Conservation (phyloP, 495 filamentous ascomycete species). For the Lentithecium fluviatile region DNA sequence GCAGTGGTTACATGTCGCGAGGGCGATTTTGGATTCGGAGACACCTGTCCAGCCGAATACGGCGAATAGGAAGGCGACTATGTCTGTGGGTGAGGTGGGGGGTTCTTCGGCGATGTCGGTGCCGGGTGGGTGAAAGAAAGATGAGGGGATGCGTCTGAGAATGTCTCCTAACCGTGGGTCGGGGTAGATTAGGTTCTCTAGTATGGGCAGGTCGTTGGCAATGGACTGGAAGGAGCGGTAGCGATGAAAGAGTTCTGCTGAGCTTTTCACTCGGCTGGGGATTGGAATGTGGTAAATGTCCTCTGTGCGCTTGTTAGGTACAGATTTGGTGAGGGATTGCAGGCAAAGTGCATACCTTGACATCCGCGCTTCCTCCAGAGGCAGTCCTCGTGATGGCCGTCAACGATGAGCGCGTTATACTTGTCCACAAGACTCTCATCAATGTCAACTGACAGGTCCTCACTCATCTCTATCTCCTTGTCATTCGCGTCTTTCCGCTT, state of each 20-base stretch:
- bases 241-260: constrained; percentile 37
- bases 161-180: constrained; percentile 6
- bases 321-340: neutral
- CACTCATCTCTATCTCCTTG: constrained; percentile 53
- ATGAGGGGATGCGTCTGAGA: constrained; percentile 18
- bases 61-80: constrained; percentile 69
- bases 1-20: constrained; percentile 78
- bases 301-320: constrained; percentile 22
- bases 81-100: constrained; percentile 48
- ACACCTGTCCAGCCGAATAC: constrained; percentile 84
- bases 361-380: constrained; percentile 83
- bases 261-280: constrained; percentile 33
- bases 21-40: constrained; percentile 59
- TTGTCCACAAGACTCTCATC: constrained; percentile 70
- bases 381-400: constrained; percentile 79
- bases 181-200: constrained; percentile 27
- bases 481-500: constrained; percentile 46
- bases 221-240: constrained; percentile 39
- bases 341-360: constrained; percentile 58
- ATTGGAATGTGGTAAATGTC: constrained; percentile 47
- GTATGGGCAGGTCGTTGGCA: constrained; percentile 13
- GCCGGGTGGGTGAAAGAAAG: constrained; percentile 20
- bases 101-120: constrained; percentile 36
- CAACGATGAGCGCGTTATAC: constrained; percentile 67
- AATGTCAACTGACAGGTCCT: constrained; percentile 59